These are phyloP conservation scores for Penicillium frequentans DNA, from an alignment of 2,329 filamentous ascomycete genomes.

Conservation along the genomic window DNA sequence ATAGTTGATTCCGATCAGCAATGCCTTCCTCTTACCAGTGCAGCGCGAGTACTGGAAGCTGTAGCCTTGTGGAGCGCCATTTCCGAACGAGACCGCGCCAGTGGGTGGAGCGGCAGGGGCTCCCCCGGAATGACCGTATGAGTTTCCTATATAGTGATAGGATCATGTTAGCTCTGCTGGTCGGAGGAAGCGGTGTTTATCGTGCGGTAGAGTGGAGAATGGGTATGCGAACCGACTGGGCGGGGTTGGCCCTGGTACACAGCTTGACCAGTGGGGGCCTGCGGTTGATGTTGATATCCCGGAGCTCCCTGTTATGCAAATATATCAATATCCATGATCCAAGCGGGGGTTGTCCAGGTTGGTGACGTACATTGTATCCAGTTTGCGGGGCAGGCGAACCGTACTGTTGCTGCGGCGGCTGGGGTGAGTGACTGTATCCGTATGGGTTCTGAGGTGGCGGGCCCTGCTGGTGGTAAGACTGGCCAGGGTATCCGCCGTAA, in stretches of 20 bases:
- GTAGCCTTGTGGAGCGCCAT: slow-evolving; percentile 58
- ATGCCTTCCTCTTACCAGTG: slow-evolving; percentile 81
- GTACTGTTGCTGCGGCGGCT: slow-evolving; percentile 32
- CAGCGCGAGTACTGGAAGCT: slow-evolving; percentile 90
- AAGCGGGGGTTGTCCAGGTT: not conserved
- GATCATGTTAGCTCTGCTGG: not conserved
- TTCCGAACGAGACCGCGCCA: slow-evolving; percentile 70
- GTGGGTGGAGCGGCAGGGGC: slow-evolving; percentile 66
- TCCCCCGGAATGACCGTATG: slow-evolving; percentile 18
- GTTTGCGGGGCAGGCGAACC: slow-evolving; percentile 30
- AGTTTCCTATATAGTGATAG: slow-evolving; percentile 3
- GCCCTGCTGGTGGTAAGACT: slow-evolving; percentile 48
- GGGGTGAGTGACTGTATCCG: slow-evolving; percentile 46
- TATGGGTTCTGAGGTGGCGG: slow-evolving; percentile 38
- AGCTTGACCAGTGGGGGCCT: slow-evolving; percentile 31
- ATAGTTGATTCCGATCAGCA: slow-evolving; percentile 95
- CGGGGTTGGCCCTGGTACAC: slow-evolving; percentile 38
- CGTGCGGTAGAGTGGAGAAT: not conserved
- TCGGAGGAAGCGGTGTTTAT: not conserved
- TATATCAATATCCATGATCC: slow-evolving; percentile 9
- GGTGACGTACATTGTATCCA: slow-evolving; percentile 38
- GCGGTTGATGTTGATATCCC: slow-evolving; percentile 33
- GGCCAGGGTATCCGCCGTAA: slow-evolving; percentile 40
- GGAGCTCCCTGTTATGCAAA: slow-evolving; percentile 25
- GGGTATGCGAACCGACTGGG: slow-evolving; percentile 29